Percentiles rank a stretch among this genome's conserved stretches.
These are phyloP conservation scores for Deinandra increscens DNA, from an alignment of 129 eudicot species.

Conservation along the genomic window DNA sequence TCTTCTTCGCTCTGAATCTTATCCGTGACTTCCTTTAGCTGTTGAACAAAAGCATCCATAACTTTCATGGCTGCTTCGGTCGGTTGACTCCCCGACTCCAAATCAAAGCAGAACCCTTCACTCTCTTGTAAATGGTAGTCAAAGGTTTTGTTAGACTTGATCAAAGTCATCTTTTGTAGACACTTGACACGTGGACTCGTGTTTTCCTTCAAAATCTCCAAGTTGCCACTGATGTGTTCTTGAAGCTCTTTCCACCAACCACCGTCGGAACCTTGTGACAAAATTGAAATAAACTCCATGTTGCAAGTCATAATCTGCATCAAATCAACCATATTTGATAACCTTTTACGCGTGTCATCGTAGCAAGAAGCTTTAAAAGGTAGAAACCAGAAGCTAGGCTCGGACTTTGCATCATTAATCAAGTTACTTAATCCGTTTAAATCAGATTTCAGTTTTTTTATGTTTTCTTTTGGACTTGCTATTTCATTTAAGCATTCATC, in stretches of 20 bases:
- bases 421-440: slow-evolving; percentile 36
- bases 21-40: slow-evolving; percentile 24
- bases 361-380: slow-evolving; percentile 53
- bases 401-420: slow-evolving; percentile 48
- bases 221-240: slow-evolving; percentile 36
- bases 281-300: slow-evolving; percentile 37
- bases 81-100: slow-evolving; percentile 43
- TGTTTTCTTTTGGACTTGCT: slow-evolving; percentile 9
- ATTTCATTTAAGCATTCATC: slow-evolving; percentile 46
- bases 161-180: slow-evolving; percentile 34
- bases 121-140: slow-evolving; percentile 25
- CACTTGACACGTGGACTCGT: slow-evolving; percentile 40
- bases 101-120: slow-evolving; percentile 30
- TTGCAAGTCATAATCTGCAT: slow-evolving; percentile 38
- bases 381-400: slow-evolving; percentile 70
- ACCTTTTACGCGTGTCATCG: slow-evolving; percentile 29
- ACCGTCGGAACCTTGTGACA: slow-evolving; percentile 21
- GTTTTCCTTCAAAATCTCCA: slow-evolving; percentile 40
- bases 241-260: slow-evolving; percentile 43
- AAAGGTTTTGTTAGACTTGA: slow-evolving; percentile 20
- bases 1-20: slow-evolving; percentile 33
- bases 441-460: slow-evolving; percentile 32
- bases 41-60: slow-evolving; percentile 32
- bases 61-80: slow-evolving; percentile 18
- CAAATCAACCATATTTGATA: slow-evolving; percentile 54